Conservation (phyloP, 495 filamentous ascomycete species). For the Trichoderma orchidacearum region DNA sequence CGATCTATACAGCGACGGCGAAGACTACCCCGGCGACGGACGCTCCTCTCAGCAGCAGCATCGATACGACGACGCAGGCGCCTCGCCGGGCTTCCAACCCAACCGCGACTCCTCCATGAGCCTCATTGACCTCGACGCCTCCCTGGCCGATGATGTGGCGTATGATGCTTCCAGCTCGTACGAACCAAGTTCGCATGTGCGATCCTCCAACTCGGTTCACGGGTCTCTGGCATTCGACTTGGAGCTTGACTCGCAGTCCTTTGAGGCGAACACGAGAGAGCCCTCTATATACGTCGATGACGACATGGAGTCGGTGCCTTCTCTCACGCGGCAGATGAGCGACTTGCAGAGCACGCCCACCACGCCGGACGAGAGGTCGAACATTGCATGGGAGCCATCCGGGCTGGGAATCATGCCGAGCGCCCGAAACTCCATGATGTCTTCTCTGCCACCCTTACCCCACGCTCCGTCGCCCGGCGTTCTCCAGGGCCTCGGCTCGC, state of each 20-base stretch:
- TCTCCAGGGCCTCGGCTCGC: slow-evolving; percentile 34
- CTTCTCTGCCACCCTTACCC: slow-evolving; percentile 15
- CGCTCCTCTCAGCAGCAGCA: not conserved
- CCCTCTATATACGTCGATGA: slow-evolving; percentile 1
- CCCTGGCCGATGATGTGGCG: not conserved
- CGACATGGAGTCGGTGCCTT: not conserved
- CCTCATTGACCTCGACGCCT: slow-evolving; percentile 33
- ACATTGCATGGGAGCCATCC: not conserved
- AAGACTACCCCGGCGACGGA: slow-evolving; percentile 12
- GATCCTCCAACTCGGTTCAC: slow-evolving; percentile 13
- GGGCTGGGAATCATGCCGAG: slow-evolving; percentile 1
- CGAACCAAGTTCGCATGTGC: slow-evolving; percentile 24
- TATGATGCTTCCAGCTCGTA: slow-evolving; percentile 23
- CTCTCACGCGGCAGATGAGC: not conserved
- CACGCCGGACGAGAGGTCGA: not conserved
- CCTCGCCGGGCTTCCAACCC: no score
- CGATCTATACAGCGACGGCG: slow-evolving; percentile 11
- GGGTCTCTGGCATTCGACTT: slow-evolving; percentile 26
- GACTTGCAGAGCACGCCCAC: not conserved
- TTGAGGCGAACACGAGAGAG: slow-evolving; percentile 10
- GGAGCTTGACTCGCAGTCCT: slow-evolving; percentile 33
- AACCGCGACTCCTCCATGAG: slow-evolving; percentile 29
- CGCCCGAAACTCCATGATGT: not conserved
- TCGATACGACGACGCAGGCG: not conserved
- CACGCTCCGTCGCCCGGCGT: slow-evolving; percentile 33